Evolutionary conservation across 2,329 filamentous ascomycete genomes (phyloP).

Genomic region (Epichloe coenophiala): DNA sequence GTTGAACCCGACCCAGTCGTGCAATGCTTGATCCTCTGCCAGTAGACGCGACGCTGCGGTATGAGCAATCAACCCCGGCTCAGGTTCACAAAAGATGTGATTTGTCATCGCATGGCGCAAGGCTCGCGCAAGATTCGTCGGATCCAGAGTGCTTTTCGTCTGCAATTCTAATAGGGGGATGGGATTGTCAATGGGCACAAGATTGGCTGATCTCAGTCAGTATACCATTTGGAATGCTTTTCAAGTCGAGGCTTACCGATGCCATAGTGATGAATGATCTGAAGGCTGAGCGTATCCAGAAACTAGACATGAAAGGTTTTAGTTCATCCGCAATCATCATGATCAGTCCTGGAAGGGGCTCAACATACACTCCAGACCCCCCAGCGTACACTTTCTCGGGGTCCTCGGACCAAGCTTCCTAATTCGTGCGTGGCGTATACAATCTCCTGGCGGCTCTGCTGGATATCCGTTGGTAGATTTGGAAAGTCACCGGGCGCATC

Average conservation of each 20-base stretch:
- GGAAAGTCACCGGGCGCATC: conserved; percentile 33
- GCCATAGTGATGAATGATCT: conserved; percentile 35
- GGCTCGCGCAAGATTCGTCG: conserved; percentile 35
- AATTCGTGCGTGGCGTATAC: conserved; percentile 36
- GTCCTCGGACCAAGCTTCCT: conserved; percentile 32
- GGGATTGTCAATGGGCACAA: conserved; percentile 32
- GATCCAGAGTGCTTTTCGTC: conserved; percentile 29
- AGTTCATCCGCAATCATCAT: neutral
- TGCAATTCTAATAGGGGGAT: conserved; percentile 33
- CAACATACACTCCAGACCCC: conserved; percentile 34
- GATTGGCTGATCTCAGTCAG: conserved; percentile 24
- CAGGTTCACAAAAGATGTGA: conserved; percentile 39
- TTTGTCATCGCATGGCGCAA: conserved; percentile 45
- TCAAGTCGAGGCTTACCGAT: conserved; percentile 23
- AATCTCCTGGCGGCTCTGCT: conserved; percentile 31
- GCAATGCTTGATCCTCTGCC: conserved; percentile 31
- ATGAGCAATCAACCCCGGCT: conserved; percentile 37
- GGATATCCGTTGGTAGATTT: conserved; percentile 30
- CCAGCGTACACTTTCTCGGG: conserved; percentile 37
- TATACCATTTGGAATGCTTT: neutral
- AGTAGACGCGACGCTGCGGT: conserved; percentile 39
- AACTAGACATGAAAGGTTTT: conserved; percentile 20
- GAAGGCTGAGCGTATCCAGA: conserved; percentile 35
- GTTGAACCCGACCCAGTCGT: conserved; percentile 43
- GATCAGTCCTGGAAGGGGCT: neutral